Evolutionary conservation across 768 basidiomycete genomes (phyloP).

Genomic region (Kwoniella bestiolae): DNA sequence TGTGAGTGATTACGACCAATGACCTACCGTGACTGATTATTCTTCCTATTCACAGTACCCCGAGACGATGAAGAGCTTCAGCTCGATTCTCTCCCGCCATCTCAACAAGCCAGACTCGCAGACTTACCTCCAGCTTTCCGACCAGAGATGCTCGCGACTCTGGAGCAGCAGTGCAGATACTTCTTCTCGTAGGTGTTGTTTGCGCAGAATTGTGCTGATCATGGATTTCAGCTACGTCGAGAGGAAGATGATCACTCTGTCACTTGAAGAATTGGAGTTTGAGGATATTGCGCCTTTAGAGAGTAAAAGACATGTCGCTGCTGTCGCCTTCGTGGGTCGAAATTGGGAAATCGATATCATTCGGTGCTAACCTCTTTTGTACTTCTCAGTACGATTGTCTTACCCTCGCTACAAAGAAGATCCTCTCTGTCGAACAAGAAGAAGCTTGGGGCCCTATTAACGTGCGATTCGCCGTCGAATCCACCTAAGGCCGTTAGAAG

Average conservation of each 20-base stretch:
- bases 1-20: too few relatives aligned
- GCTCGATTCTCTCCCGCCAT: conserved; percentile 11
- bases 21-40: background rate
- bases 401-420: conserved; percentile 48
- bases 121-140: conserved; percentile 39
- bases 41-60: background rate
- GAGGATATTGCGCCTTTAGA: conserved; percentile 30
- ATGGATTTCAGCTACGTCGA: conserved; percentile 48
- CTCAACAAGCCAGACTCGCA: conserved; percentile 21
- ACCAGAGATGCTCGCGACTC: conserved; percentile 40
- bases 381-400: conserved; percentile 44
- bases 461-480: conserved; percentile 21
- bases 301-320: conserved; percentile 37
- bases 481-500: background rate
- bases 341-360: background rate
- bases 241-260: conserved; percentile 24
- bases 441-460: conserved; percentile 29
- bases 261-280: conserved; percentile 30
- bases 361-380: conserved; percentile 10
- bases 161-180: conserved; percentile 47
- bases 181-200: conserved; percentile 49
- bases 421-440: conserved; percentile 39
- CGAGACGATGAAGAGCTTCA: conserved; percentile 8
- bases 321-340: conserved; percentile 45
- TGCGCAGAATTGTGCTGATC: too few relatives aligned